These are phyloP conservation scores for Hanseniaspora lindneri DNA, from an alignment of 805 yeast species.

Conservation along the genomic window DNA sequence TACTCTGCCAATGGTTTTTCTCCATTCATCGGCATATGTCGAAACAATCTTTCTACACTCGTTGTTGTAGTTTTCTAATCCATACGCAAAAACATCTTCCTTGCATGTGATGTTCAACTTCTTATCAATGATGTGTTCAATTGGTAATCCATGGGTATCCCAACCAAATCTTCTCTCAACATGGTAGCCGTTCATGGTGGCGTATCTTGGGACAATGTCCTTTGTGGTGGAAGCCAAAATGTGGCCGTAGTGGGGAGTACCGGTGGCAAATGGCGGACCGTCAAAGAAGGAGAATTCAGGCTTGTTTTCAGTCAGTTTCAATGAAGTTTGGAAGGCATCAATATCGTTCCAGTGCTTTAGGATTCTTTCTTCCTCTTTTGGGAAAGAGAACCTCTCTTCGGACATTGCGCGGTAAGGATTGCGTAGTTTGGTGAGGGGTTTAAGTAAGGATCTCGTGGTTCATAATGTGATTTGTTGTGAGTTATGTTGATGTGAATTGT, in stretches of 20 bases:
- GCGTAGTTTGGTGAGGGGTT: neutral
- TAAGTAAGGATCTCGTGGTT: too few species aligned
- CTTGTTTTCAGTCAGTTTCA: conserved; percentile 70
- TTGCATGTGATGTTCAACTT: conserved; percentile 83
- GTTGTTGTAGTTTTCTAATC: conserved; percentile 83
- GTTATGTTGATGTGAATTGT: too few species aligned
- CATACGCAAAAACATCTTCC: conserved; percentile 87
- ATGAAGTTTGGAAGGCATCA: conserved; percentile 83
- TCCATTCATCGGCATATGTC: conserved; percentile 95
- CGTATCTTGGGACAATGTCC: conserved; percentile 94
- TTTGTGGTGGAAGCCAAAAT: conserved; percentile 92
- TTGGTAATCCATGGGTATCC: conserved; percentile 99
- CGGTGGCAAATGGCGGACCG: conserved; percentile 99
- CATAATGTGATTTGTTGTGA: too few species aligned
- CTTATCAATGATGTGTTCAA: conserved; percentile 98
- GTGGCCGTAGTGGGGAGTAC: conserved; percentile 98
- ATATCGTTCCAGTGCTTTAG: conserved; percentile 74
- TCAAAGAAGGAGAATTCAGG: conserved; percentile 90
- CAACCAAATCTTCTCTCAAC: conserved; percentile 98
- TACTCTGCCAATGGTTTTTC: conserved; percentile 78
- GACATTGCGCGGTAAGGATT: conserved; percentile 4
- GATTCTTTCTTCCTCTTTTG: conserved; percentile 79
- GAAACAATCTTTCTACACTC: conserved; percentile 96
- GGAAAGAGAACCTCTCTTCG: conserved; percentile 49
- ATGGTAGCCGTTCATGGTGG: conserved; percentile 91